Evolutionary conservation across 305 asterid species (phyloP), one percentile per base, ranked within the genome.

Genomic region (Solanum hybrid): DNA sequence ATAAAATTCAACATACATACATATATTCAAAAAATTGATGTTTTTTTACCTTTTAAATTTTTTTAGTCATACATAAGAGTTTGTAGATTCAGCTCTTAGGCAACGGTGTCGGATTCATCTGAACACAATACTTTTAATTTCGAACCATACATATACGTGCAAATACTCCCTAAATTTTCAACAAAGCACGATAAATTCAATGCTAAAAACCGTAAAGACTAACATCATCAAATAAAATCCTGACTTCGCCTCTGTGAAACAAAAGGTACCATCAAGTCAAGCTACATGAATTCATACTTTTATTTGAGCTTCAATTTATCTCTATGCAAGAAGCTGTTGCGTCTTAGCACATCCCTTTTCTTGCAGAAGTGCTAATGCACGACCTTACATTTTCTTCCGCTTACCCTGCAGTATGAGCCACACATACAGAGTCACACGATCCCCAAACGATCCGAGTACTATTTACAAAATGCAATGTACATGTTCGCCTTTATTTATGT

Each of bases 31-130:
- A 72, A 26, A 0, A 27, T 13, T 26, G 78, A 64, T 22, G 5
- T 22, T 64, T 4, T 64, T 0, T 64, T 0, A 64, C 12, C 72
- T 8, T 64, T 8, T 0, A 22, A 8, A 8, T 22, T 4, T 22
- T 22, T 64, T 22, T 34, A 22, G 72, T 22, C 72, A 1, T 64
- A 64, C 27, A 9, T 64, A 64, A 64, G 13, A 22, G 13, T 64
- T 64, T 22, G 72, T 64, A 64, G 12, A 60, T 60, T 0, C 71
- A 60, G 6, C 71, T 0, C 0, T 60, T 20, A 22, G 27, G 11
- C 72, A 64, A 32, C 34, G 34, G 34, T 32, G 35, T 32, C 26
- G 5, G 0, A 0, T 64, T 22, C 72, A 64, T 8, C 72, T 64
- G 3, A 64, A 64, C 27, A 0, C 27, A 22, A 22, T 64, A 64